Evolutionary conservation across 2,329 filamentous ascomycete genomes (phyloP).

Genomic region (Xylariaceae sp.): DNA sequence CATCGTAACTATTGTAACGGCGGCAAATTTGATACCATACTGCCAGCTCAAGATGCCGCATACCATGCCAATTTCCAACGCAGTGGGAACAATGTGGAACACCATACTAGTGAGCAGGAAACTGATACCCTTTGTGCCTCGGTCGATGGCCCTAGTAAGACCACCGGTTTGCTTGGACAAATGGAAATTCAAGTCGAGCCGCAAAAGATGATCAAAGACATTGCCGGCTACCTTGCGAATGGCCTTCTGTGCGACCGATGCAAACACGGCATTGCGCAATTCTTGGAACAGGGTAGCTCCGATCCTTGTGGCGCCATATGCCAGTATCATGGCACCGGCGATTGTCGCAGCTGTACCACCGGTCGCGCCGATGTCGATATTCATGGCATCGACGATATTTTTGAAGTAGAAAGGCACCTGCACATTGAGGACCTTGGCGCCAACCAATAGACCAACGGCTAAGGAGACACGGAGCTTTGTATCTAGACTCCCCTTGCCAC

Average conservation of each 20-base stretch:
- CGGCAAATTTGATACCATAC: constrained; percentile 87
- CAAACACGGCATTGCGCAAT: constrained; percentile 91
- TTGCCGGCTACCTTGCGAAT: constrained; percentile 87
- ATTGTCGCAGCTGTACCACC: constrained; percentile 88
- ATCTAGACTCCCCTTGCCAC: constrained; percentile 66
- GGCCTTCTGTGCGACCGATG: constrained; percentile 93
- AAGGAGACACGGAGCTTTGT: constrained; percentile 82
- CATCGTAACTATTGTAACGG: constrained; percentile 89
- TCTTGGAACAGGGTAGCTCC: constrained; percentile 89
- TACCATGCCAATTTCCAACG: constrained; percentile 89
- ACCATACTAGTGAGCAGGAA: constrained; percentile 98
- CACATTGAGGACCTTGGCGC: constrained; percentile 93
- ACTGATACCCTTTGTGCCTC: constrained; percentile 97
- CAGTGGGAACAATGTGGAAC: constrained; percentile 91
- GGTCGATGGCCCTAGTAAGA: constrained; percentile 87
- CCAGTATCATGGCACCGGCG: constrained; percentile 88
- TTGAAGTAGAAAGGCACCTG: constrained; percentile 99
- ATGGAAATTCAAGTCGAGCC: constrained; percentile 89
- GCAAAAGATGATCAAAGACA: constrained; percentile 86
- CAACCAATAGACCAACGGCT: constrained; percentile 78
- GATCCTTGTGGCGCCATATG: constrained; percentile 85
- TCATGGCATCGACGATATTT: constrained; percentile 95
- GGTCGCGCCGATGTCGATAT: constrained; percentile 80
- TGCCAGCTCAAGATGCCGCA: constrained; percentile 96
- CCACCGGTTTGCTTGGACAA: constrained; percentile 92